Percentiles rank a stretch among this genome's conserved stretches.
Conservation (phyloP, 257 asterid species). For the Solanum lignicaule region DNA sequence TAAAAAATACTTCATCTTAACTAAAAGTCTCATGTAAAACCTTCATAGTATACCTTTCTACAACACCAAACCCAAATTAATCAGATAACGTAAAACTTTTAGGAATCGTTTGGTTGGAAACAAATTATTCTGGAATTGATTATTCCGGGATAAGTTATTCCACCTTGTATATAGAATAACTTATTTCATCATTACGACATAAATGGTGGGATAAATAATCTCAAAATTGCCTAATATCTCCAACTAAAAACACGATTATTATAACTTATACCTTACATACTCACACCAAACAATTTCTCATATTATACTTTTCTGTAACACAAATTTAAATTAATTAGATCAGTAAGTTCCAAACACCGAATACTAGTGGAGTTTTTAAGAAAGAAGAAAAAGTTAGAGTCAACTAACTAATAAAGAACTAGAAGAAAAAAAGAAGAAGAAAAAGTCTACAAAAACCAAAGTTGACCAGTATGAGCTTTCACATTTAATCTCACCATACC, state of each 20-base stretch:
- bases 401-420: background rate
- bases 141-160: too few relatives aligned
- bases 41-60: background rate
- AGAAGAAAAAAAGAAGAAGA: background rate
- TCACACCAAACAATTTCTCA: background rate
- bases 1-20: background rate
- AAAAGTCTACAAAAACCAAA: background rate
- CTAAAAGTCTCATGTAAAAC: background rate
- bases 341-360: too few relatives aligned
- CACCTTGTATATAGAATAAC: too few relatives aligned
- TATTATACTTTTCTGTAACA: fast-evolving
- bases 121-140: too few relatives aligned
- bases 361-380: background rate
- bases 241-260: too few relatives aligned
- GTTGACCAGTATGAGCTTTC: background rate
- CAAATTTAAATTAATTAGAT: background rate
- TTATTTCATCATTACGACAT: too few relatives aligned
- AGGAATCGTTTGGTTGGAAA: too few relatives aligned
- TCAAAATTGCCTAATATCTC: too few relatives aligned
- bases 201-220: background rate
- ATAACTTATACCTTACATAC: too few relatives aligned
- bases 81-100: background rate
- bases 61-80: background rate
- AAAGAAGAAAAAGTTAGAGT: background rate
- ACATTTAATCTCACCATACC: background rate